Base-by-base conservation (phyloP, 148 eudicot genomes). In the Camellia sinensis region DNA sequence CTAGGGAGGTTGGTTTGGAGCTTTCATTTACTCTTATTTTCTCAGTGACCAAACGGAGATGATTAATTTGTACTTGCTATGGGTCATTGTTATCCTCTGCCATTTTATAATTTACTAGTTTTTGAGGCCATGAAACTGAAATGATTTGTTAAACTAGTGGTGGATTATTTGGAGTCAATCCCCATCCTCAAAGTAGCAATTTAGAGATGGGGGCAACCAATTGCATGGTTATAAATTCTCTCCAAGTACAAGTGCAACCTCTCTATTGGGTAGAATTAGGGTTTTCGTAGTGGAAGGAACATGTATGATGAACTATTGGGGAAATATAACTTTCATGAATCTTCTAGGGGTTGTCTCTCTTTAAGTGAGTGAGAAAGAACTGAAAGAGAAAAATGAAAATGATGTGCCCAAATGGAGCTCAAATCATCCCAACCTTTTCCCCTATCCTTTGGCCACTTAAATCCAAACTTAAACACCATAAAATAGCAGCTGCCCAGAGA, bases 11-110 rank as follows among this genome's bases (percentile, higher is more conserved):
- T 29, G 48, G 56, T 48, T 15, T 22, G 2, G 6, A 75, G 14
- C n/a, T 73, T 73, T 19, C 45, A 8, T 44, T 61, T 64, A 64
- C 29, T 29, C 6, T 22, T 67, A 48, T 41, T 57, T 71, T 52
- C 68, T 75, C 68, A 5, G 37, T 44, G 46, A 56, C 48, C 78
- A 43, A 57, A 29, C 78, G 18, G 44, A 71, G 59, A 62, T 69
- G 53, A 67, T 10, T 2, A 43, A 41, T 3, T 19, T n/a, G 1
- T 13, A 12, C 17, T 19, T 10, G 60, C 2, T 17, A 11, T 4
- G n/a, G 29, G 29, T 45, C 19, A 41, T 18, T 18, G 22, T 71
- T 18, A n/a, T 71, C 21, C 13, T 44, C 3, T 44, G 52, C 10
- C 43, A 6, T 70, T 44, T 46, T 6, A 50, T 4, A 70, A n/a